These are phyloP conservation scores for Aspergillus niger DNA, from an alignment of 2,329 filamentous ascomycete species.

Conservation along the genomic window DNA sequence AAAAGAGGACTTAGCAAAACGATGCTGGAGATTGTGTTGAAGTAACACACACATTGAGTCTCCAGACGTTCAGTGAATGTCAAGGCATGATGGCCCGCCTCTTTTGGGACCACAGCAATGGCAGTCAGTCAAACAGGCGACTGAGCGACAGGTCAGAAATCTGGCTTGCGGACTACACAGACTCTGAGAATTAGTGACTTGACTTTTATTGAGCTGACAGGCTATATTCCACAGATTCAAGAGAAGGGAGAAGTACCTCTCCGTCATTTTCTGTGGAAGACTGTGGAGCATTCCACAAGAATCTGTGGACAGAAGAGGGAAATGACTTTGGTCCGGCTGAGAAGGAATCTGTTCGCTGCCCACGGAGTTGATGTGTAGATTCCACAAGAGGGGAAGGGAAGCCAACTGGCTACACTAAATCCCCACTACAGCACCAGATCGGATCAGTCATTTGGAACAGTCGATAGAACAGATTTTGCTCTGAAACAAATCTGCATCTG, in stretches of 20 bases:
- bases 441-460: no score
- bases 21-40: not conserved
- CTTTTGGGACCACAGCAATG: not conserved
- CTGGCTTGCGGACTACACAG: not conserved
- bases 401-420: not conserved
- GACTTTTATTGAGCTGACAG: not conserved
- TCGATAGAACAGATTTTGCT: no score
- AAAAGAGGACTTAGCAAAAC: not conserved
- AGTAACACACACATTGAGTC: not conserved
- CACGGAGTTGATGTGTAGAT: not conserved
- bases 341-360: no score
- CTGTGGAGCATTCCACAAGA: not conserved
- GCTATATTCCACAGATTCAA: not conserved
- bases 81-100: not conserved
- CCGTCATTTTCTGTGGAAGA: not conserved
- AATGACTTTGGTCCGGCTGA: not conserved
- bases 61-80: not conserved
- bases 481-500: no score
- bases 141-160: no score
- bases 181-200: not conserved
- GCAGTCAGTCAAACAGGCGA: no score
- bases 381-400: not conserved
- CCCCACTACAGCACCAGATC: no score
- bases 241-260: not conserved
- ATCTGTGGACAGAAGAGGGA: not conserved